Conservation (phyloP, 1,139 yeast species). For the Pichia sp. region DNA sequence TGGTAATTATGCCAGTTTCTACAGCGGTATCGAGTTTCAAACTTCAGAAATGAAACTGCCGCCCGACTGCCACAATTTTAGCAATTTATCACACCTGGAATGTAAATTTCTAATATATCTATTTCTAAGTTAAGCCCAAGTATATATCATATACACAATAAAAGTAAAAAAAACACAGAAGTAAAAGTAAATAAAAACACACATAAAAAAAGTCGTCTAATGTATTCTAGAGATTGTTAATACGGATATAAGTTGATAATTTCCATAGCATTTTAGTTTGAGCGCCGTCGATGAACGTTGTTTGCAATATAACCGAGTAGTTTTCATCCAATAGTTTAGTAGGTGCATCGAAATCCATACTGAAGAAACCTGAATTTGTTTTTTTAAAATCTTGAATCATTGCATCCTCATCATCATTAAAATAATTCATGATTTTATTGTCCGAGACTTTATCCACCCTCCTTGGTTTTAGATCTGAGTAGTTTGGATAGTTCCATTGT, state of each 20-base stretch:
- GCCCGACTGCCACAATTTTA: too few relatives aligned
- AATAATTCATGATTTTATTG: not conserved
- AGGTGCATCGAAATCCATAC: not conserved
- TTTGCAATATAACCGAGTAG: not conserved
- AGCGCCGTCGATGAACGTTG: conserved; percentile 2
- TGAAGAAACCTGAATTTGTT: conserved; percentile 11
- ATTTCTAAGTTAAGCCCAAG: too few relatives aligned
- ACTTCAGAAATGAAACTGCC: too few relatives aligned
- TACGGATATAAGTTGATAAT: conserved; percentile 6
- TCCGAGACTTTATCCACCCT: not conserved
- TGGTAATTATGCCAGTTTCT: too few relatives aligned
- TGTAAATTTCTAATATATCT: too few relatives aligned
- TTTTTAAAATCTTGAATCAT: conserved; percentile 5
- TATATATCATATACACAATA: too few relatives aligned
- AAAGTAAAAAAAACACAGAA: too few relatives aligned
- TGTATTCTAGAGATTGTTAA: not conserved
- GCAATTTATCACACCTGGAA: too few relatives aligned
- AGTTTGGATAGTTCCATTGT: conserved; percentile 8
- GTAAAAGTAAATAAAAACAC: too few relatives aligned
- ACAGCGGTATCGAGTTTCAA: too few relatives aligned
- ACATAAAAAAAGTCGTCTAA: not conserved
- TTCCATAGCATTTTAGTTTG: conserved; percentile 10
- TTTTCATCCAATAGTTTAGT: not conserved
- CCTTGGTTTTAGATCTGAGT: not conserved
- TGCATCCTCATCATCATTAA: not conserved